Percentiles rank a stretch among this genome's conserved stretches.
Conservation (phyloP, 805 yeast genomes). For the Cyberlindnera petersonii region DNA sequence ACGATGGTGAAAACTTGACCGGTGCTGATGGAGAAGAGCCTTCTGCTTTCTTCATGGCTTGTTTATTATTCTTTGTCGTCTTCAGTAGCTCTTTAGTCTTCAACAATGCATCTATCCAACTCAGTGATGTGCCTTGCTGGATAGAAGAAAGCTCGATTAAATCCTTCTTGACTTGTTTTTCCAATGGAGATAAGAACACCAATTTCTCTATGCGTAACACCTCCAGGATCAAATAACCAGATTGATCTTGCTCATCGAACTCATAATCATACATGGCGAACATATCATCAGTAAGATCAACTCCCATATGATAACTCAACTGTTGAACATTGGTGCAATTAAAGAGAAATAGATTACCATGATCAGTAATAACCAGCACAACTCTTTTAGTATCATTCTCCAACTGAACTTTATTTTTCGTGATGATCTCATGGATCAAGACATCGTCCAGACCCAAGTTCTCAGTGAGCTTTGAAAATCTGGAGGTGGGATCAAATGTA, state of each 20-base stretch:
- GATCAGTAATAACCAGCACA: slow-evolving; percentile 31
- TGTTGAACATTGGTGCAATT: slow-evolving; percentile 18
- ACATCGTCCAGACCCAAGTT: slow-evolving; percentile 26
- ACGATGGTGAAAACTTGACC: slow-evolving; percentile 1
- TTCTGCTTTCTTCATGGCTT: no score
- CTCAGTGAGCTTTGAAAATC: slow-evolving; percentile 5
- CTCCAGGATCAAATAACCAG: slow-evolving; percentile 65
- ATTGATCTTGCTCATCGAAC: slow-evolving; percentile 53
- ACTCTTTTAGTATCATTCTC: slow-evolving; percentile 24
- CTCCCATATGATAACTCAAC: slow-evolving; percentile 28
- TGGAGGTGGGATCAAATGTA: slow-evolving; percentile 19
- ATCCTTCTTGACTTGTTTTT: slow-evolving; percentile 18
- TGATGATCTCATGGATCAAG: slow-evolving; percentile 32
- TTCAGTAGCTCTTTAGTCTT: slow-evolving; percentile 57
- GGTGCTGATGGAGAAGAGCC: no score
- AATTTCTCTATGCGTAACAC: slow-evolving; percentile 52
- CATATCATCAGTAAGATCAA: slow-evolving; percentile 44
- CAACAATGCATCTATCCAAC: slow-evolving; percentile 70
- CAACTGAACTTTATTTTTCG: slow-evolving; percentile 20
- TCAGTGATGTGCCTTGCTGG: slow-evolving; percentile 39
- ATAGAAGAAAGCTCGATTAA: slow-evolving; percentile 33
- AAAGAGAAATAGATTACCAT: slow-evolving; percentile 32
- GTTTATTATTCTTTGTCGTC: no score
- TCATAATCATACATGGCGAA: slow-evolving; percentile 81
- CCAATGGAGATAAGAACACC: slow-evolving; percentile 47